Evolutionary conservation across 1,139 yeast genomes (phyloP).

Genomic region (Geotrichum citri-aurantii): DNA sequence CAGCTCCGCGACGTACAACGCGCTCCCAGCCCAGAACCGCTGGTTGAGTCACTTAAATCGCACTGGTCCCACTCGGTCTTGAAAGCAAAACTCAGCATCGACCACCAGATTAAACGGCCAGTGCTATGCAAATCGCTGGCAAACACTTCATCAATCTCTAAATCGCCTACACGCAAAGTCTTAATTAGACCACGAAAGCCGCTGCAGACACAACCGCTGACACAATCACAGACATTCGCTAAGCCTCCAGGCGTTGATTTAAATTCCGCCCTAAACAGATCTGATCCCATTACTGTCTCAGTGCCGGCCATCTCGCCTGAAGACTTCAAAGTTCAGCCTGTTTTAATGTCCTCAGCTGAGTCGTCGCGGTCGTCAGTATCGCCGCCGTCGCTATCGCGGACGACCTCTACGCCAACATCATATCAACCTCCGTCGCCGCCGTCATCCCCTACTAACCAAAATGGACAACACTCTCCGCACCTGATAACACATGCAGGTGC

Average conservation of each 20-base stretch:
- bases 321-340: conserved; percentile 7
- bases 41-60: conserved; percentile 15
- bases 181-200: neutral
- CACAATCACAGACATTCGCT: conserved; percentile 3
- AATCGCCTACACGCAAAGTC: conserved; percentile 3
- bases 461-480: neutral
- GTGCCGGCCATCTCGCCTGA: neutral
- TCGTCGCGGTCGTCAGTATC: neutral
- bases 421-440: neutral
- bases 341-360: neutral
- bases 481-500: neutral
- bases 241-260: conserved; percentile 8
- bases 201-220: neutral
- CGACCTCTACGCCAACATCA: conserved; percentile 1
- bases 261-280: neutral
- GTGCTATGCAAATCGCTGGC: neutral
- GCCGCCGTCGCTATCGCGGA: neutral
- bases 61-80: conserved; percentile 14
- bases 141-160: neutral
- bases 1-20: conserved; percentile 19
- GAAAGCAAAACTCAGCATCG: conserved; percentile 12
- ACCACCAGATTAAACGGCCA: conserved; percentile 9
- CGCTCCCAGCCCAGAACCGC: conserved; percentile 17
- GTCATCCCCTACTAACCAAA: neutral
- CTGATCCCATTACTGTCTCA: neutral